Percentiles rank a stretch among this genome's conserved stretches.
phyloP scores from a whole-genome alignment of 345 rosid genomes.

The Citrus glauca region DNA sequence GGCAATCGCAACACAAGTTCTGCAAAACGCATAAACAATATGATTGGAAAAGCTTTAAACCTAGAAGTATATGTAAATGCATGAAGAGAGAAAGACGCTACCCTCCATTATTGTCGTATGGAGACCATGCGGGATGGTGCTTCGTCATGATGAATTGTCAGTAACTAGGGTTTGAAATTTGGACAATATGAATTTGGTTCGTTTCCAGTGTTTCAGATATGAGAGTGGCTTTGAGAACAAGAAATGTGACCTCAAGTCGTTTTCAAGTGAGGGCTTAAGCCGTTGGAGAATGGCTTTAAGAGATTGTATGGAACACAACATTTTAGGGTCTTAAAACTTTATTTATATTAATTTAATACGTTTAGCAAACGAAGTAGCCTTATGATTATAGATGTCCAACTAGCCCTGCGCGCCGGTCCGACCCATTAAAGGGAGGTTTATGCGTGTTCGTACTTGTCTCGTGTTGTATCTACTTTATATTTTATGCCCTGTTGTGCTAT shows the following conservation, averaged over 20 bases:
- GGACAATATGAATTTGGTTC: slow-evolving; percentile 3
- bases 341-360: too few relatives aligned
- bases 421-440: too few relatives aligned
- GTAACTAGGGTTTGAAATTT: neutral
- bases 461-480: rapidly evolving
- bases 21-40: slow-evolving; percentile 18
- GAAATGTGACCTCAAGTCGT: slow-evolving; percentile 11
- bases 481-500: too few relatives aligned
- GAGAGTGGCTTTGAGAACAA: slow-evolving; percentile 33
- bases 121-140: slow-evolving; percentile 81
- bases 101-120: slow-evolving; percentile 99
- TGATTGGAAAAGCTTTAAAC: neutral
- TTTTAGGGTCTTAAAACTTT: too few relatives aligned
- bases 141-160: slow-evolving; percentile 49
- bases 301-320: too few relatives aligned
- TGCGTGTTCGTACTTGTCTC: rapidly evolving
- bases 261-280: neutral
- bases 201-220: slow-evolving; percentile 17
- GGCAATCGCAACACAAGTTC: slow-evolving; percentile 91
- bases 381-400: too few relatives aligned
- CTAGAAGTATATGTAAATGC: neutral
- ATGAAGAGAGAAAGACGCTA: slow-evolving; percentile 16
- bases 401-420: too few relatives aligned
- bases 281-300: too few relatives aligned
- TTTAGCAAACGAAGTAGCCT: too few relatives aligned